Evolutionary conservation across 2,329 filamentous ascomycete genomes (phyloP), one percentile per base, ranked within the genome.

Genomic region (Aspergillus texensis): DNA sequence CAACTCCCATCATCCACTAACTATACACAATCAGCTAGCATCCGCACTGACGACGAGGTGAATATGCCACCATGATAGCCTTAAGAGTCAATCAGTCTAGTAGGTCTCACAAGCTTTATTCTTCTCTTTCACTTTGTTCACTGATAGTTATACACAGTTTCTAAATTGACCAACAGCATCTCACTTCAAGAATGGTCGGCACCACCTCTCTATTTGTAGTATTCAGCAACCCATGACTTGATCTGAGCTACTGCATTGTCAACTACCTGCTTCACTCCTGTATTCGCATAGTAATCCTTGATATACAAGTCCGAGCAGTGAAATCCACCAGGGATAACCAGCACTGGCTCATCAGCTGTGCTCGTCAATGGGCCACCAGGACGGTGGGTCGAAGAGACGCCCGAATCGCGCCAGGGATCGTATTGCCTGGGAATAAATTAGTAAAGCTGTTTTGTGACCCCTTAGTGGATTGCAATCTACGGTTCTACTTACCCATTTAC

Each of bases 271-370:
- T 82, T 78, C 1, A 82, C 80, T 0, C 81, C 82, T 0, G 74
- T 74, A 71, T 87, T 86, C 26, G 73, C 79, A 2, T 62, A 72
- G 0, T 77, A 83, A 68, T 86, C 86, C 50, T 62, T 68, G 41
- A 82, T 68, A 30, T 80, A 71, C 43, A 88, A 65, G 73, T 89
- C 87, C 24, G 81, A 83, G 71, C 85, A 87, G 70, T 89, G 87
- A 52, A 83, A 81, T 0, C 81, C 84, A 3, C 80, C 82, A 0
- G 83, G 81, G 53, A 89, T 83, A 24, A 89, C 68, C 59, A 82
- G 78, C 12, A 88, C 78, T 0, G 87, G 86, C 1, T 80, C 79
- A 30, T 82, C 70, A 0, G 72, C 30, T 0, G 81, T 85, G 12
- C 81, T 81, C 60, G 74, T 16, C 19, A 88, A 72, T 2, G 48